These are phyloP conservation scores for Trametes gibbosa DNA, from an alignment of 768 basidiomycete genomes.

Conservation along the genomic window DNA sequence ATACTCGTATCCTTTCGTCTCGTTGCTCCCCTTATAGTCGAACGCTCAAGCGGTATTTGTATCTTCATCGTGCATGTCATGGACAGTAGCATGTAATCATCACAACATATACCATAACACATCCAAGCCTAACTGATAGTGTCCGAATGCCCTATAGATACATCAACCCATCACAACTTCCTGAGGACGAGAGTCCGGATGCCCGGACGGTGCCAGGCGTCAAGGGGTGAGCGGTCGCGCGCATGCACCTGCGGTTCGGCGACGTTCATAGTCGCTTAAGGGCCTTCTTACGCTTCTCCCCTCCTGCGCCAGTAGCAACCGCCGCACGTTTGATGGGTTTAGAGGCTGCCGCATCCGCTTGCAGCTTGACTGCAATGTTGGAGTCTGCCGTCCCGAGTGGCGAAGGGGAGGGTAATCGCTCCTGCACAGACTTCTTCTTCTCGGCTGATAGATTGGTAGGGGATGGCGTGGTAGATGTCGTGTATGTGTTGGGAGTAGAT, in stretches of 20 bases:
- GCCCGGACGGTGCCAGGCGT: background rate
- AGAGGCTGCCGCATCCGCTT: constrained; percentile 36
- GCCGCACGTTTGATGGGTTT: constrained; percentile 74
- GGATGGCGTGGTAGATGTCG: constrained; percentile 36
- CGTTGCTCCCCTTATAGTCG: background rate
- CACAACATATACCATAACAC: constrained; percentile 10
- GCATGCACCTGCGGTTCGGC: background rate
- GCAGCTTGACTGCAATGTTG: constrained; percentile 44
- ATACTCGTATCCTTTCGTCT: background rate
- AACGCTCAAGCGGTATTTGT: background rate
- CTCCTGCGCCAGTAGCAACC: constrained; percentile 46
- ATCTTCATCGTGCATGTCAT: too few species aligned
- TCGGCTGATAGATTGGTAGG: constrained; percentile 25
- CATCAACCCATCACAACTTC: background rate
- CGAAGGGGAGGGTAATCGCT: constrained; percentile 64
- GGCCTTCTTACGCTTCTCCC: constrained; percentile 88
- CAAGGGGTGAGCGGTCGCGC: background rate
- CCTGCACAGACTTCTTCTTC: constrained; percentile 39
- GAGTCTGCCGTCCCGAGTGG: constrained; percentile 72
- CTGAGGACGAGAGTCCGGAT: too few species aligned
- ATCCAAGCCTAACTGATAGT: constrained; percentile 1
- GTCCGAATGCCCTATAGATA: constrained; percentile 5
- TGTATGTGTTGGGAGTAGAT: constrained; percentile 40
- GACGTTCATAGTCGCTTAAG: constrained; percentile 63
- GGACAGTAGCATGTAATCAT: constrained; percentile 10